Evolutionary conservation across 2,329 filamentous ascomycete species (phyloP).

Genomic region (Malbranchea zuffiana): DNA sequence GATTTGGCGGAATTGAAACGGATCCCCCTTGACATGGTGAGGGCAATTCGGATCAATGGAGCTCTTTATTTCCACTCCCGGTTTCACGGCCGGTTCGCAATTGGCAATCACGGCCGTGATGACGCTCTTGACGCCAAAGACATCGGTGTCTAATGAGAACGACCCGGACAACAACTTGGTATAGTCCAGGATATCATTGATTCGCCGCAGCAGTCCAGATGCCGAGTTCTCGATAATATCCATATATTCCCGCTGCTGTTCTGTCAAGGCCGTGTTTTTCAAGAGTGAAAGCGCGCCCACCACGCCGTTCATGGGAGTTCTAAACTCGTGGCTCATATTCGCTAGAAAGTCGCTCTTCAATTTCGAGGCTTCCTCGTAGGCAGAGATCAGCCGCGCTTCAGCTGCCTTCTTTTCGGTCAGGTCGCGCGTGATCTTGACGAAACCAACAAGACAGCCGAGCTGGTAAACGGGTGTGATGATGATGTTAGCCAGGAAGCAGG

Average conservation of each 20-base stretch:
- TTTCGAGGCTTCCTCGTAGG: conserved; percentile 52
- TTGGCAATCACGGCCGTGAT: conserved; percentile 42
- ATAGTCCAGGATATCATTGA: conserved; percentile 58
- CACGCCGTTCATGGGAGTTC: conserved; percentile 55
- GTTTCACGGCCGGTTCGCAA: conserved; percentile 38
- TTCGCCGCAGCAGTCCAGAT: conserved; percentile 48
- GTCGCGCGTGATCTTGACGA: conserved; percentile 49
- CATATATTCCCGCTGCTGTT: conserved; percentile 46
- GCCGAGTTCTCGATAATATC: conserved; percentile 51
- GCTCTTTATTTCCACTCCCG: conserved; percentile 39
- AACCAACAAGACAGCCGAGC: conserved; percentile 44
- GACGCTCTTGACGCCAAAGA: conserved; percentile 38
- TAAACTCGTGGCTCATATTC: conserved; percentile 55
- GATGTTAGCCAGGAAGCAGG: conserved; percentile 50
- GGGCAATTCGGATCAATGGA: conserved; percentile 40
- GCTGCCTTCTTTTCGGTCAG: conserved; percentile 46
- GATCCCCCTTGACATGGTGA: conserved; percentile 44
- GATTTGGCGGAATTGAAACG: conserved; percentile 50
- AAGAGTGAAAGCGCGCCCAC: conserved; percentile 49
- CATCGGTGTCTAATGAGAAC: conserved; percentile 46
- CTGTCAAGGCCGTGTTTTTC: conserved; percentile 42
- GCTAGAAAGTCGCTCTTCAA: conserved; percentile 52
- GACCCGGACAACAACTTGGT: conserved; percentile 52
- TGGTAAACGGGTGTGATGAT: conserved; percentile 48
- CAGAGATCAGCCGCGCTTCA: conserved; percentile 45